Evolutionary conservation across 1,139 yeast genomes (phyloP).

Genomic region (Taphrina betulina): DNA sequence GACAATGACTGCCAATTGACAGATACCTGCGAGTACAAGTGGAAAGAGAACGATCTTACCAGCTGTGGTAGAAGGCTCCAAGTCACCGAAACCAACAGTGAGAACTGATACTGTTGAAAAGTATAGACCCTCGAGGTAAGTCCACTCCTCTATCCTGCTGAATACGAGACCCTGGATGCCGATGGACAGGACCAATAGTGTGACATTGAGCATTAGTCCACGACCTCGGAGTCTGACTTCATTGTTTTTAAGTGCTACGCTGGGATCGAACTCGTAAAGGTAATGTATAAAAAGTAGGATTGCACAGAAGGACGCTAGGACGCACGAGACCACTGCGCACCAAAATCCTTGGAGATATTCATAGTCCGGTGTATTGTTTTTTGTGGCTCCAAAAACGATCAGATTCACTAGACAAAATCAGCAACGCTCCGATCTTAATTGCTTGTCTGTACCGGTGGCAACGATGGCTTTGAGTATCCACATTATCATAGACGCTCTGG

Average conservation of each 20-base stretch:
- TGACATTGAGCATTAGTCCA: constrained; percentile 29
- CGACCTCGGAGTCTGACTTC: constrained; percentile 23
- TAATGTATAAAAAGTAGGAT: constrained; percentile 5
- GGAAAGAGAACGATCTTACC: constrained; percentile 26
- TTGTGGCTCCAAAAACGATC: constrained; percentile 15
- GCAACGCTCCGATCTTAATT: too few species aligned
- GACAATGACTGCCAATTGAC: constrained; percentile 12
- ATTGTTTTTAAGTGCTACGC: constrained; percentile 10
- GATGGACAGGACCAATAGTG: constrained; percentile 3
- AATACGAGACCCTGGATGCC: constrained; percentile 22
- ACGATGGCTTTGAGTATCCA: constrained; percentile 25
- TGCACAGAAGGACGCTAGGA: constrained; percentile 14
- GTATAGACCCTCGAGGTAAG: constrained; percentile 17
- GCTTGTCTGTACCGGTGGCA: too few species aligned
- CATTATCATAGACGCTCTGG: constrained; percentile 8
- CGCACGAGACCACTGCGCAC: constrained; percentile 27
- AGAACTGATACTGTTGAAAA: constrained; percentile 12
- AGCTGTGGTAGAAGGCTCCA: constrained; percentile 18
- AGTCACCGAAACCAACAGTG: constrained; percentile 31
- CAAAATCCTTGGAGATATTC: constrained; percentile 26
- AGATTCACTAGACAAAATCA: constrained; percentile 18
- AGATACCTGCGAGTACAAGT: constrained; percentile 28
- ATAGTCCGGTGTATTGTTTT: constrained; percentile 6
- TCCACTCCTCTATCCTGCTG: constrained; percentile 26
- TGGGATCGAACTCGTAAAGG: constrained; percentile 11